Evolutionary conservation across 23 red algal genomes (phyloP), one percentile per base, ranked within the genome.

Genomic region (Gracilaria caudata): DNA sequence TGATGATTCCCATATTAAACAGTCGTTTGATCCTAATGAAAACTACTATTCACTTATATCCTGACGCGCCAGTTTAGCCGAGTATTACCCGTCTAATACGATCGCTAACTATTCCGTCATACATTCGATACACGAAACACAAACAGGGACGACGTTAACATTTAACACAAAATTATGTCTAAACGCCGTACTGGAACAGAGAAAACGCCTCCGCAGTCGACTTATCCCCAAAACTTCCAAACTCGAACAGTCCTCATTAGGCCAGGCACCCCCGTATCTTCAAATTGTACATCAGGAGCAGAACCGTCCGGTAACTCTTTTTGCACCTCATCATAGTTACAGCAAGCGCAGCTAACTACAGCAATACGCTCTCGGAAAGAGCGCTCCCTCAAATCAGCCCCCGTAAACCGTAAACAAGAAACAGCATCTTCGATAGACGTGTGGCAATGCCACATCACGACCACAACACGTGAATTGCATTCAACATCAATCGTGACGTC

Each of bases 371-470:
- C 58, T 64, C 90, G 26, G 10, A 80, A 65, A 40, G 51, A n/a
- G 59, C 40, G 37, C 53, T 70, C 75, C 24, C 44, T 54, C 51
- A 57, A 34, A 60, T 78, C 81, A 13, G 30, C 90, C 9, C 34
- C 90, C 26, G 24, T 26, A 68, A 93, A 79, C 44, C 64, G 79
- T 70, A 93, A 71, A 78, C 90, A 93, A 30, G 59, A 79, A 40
- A 84, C 23, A 32, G 90, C 81, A 43, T 93, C 90, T 13, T 51
- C 28, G 14, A 93, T 78, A 39, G 68, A 76, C 14, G 60, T 65
- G 57, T 93, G 90, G 28, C 71, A 76, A 86, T 93, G 90, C 90
- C 90, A 93, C 81, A 93, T 84, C 19, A 93, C 61, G 5, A 93
- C 65, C 25, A 93, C 82, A 41, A 82, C 90, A 25, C 56, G 32